Conservation (phyloP, 495 filamentous ascomycete genomes). For the Glonium stellatum region DNA sequence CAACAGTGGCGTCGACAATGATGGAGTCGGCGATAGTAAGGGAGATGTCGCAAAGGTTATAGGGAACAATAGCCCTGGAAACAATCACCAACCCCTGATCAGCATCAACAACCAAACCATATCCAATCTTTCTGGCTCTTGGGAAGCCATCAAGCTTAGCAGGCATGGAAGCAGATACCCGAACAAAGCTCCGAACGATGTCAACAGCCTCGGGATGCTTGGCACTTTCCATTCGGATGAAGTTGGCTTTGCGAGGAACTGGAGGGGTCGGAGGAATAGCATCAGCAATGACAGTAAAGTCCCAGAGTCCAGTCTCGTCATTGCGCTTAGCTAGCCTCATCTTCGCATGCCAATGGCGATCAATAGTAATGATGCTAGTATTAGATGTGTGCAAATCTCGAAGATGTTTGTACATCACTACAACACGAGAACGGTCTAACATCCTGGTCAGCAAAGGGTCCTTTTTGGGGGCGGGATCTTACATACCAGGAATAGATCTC, state of each 20-base stretch:
- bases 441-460: conserved; percentile 1
- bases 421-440: conserved; percentile 72
- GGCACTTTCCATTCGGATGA: conserved; percentile 85
- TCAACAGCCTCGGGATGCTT: conserved; percentile 84
- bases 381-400: conserved; percentile 90
- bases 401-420: conserved; percentile 92
- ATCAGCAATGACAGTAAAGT: conserved; percentile 79
- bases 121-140: conserved; percentile 83
- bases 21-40: conserved; percentile 94
- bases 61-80: conserved; percentile 86
- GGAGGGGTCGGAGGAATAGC: conserved; percentile 66
- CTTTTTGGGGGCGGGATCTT: not conserved
- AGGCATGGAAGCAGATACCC: conserved; percentile 84
- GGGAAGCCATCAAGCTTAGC: conserved; percentile 96
- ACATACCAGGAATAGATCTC: conserved; percentile 64
- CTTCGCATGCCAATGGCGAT: conserved; percentile 89
- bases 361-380: conserved; percentile 85
- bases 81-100: conserved; percentile 92
- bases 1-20: conserved; percentile 84
- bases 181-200: conserved; percentile 88
- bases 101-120: conserved; percentile 91
- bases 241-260: conserved; percentile 69
- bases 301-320: conserved; percentile 85
- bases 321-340: conserved; percentile 93
- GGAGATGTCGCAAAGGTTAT: conserved; percentile 92